Base-by-base conservation (phyloP, 2,329 filamentous ascomycete genomes). In the Pyricularia pennisetigena region DNA sequence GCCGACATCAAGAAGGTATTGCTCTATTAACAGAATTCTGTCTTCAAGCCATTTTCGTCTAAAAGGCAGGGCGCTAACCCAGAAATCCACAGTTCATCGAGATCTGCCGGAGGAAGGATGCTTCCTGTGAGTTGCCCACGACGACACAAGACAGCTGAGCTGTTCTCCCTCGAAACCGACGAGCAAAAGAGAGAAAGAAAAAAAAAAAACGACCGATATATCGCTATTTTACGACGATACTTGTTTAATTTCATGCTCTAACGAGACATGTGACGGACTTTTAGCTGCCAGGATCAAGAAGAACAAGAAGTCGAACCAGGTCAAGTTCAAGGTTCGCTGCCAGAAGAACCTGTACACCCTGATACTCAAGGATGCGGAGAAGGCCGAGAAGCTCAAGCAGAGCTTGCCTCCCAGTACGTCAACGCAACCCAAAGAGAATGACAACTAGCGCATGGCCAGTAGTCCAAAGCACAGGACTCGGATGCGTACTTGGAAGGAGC, bases 271-370 rank as follows among this genome's bases (percentile, higher is more conserved):
- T 68, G 64, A 35, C 63, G 20, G 7, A n/a, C 8, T 61, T 35
- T 72, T 77, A 94, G 91, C 91, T 83, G 91, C 91, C 79, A 90
- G 91, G 82, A 93, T 94, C 87, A 94, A 98, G 93, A 95, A 96
- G 88, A 97, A 90, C 89, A 90, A 89, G 83, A 90, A 91, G 85
- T 85, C 86, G 79, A 88, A 90, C 81, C 90, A 94, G 87, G 94
- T 95, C 90, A 99, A 99, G 91, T 98, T 99, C 93, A 99, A 99
- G 93, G 94, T 99, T 88, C 93, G 95, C 83, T 98, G 95, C 91
- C 87, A 92, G 82, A 89, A 90, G 79, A 90, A 95, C 87, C 87
- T 99, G 76, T 99, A 99, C 91, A 97, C 95, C 76, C 90, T 99
- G 77, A 92, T 97, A 81, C 90, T 99, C 78, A 97, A 97, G 90